Evolutionary conservation across 2,329 filamentous ascomycete genomes (phyloP), one percentile per base, ranked within the genome.

Genomic region (Aotearoamyces nothofagi): DNA sequence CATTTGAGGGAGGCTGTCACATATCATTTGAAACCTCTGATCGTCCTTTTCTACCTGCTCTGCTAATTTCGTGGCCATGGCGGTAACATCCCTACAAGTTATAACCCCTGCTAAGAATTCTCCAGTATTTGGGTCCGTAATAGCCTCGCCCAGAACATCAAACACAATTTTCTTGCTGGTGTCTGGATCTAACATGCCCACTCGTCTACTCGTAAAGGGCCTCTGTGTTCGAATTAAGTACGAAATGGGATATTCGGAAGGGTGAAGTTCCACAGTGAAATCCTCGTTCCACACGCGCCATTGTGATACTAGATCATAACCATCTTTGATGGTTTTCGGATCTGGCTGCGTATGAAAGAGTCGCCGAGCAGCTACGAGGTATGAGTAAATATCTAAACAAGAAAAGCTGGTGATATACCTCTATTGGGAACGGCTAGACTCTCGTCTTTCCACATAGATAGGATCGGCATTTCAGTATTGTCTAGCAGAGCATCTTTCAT

Each of bases 391-490:
- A 3, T 11, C 22, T 10, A 7, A 7, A 24, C 6, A 11, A 8
- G 7, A 13, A 12, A 55, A 48, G 11, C 42, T 39, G n/a, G 45
- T 31, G 3, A 46, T 43, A 23, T 53, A 4, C 77, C 76, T 39
- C 66, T 68, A 43, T 87, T 87, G 4, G 78, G 74, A 24, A 83
- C 72, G 0, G 69, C 73, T 26, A 83, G 71, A 26, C 69, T 77
- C 30, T 77, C 70, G 39, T 87, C 80, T 44, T 75, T 78, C 80
- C 80, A 86, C 71, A 84, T 79, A 14, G 77, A 75, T 24, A 84
- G 57, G 13, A 82, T 75, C 0, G 80, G 79, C 45, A 81, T 72
- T 35, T 71, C 66, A 15, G 80, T 79, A 22, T 72, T 79, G 44
- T 83, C 78, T 5, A 87, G 55, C 12, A 86, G 60, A 1, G 78